Evolutionary conservation across 2,329 filamentous ascomycete species (phyloP).

Genomic region (Aspergillus floridensis): DNA sequence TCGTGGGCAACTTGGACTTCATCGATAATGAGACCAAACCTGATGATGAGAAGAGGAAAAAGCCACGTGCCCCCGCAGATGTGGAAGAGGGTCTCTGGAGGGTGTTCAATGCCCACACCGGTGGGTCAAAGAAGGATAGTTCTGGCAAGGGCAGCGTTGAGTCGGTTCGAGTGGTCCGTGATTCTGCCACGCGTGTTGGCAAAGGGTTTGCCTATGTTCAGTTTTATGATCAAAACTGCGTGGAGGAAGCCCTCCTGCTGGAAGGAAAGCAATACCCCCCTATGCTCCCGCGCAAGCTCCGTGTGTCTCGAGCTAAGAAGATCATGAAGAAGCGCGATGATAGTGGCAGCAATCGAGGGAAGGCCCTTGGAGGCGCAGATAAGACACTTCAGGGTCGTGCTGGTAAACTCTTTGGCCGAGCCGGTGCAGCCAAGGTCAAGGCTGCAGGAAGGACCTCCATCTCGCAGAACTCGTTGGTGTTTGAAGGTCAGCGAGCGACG

Average conservation of each 20-base stretch:
- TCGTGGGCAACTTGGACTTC: slow-evolving; percentile 94
- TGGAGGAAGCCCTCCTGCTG: slow-evolving; percentile 85
- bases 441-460: slow-evolving; percentile 26
- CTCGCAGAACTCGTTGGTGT: slow-evolving; percentile 38
- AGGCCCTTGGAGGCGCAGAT: slow-evolving; percentile 26
- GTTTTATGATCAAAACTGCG: slow-evolving; percentile 82
- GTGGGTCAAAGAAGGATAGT: slow-evolving; percentile 27
- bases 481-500: slow-evolving; percentile 47
- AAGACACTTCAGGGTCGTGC: slow-evolving; percentile 42
- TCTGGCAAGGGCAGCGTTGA: slow-evolving; percentile 74
- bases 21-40: slow-evolving; percentile 83
- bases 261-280: slow-evolving; percentile 92
- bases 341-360: slow-evolving; percentile 14
- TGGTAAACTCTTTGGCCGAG: slow-evolving; percentile 37
- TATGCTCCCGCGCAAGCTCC: slow-evolving; percentile 82
- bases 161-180: slow-evolving; percentile 87
- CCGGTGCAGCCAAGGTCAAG: slow-evolving; percentile 39
- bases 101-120: slow-evolving; percentile 39
- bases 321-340: slow-evolving; percentile 46
- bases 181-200: slow-evolving; percentile 84
- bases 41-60: slow-evolving; percentile 60
- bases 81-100: slow-evolving; percentile 74
- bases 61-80: slow-evolving; percentile 75
- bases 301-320: slow-evolving; percentile 82
- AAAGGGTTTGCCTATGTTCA: slow-evolving; percentile 98